Evolutionary conservation across 176 grass and related monocot species (phyloP).

Genomic region (Phyllostachys edulis): DNA sequence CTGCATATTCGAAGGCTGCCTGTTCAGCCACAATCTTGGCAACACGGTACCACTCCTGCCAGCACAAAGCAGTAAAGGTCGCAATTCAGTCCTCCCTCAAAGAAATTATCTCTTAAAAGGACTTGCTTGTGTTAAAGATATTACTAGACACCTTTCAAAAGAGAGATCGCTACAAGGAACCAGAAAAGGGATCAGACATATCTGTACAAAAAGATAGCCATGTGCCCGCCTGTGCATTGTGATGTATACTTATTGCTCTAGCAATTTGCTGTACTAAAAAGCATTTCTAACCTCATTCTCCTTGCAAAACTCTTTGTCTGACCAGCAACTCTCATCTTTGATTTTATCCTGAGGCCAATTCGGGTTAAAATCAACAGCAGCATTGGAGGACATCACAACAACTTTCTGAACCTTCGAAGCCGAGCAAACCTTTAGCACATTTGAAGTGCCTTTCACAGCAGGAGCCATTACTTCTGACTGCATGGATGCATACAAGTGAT

Average conservation of each 20-base stretch:
- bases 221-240: not conserved
- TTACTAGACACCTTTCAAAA: not conserved
- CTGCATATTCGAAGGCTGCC: slow-evolving; percentile 30
- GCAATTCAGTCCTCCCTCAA: not conserved
- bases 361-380: slow-evolving; percentile 45
- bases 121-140: not conserved
- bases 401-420: slow-evolving; percentile 43
- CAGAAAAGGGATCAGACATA: not conserved
- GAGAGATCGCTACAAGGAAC: not conserved
- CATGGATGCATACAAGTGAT: not conserved
- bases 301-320: slow-evolving; percentile 41
- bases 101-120: not conserved
- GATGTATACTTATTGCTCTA: not conserved
- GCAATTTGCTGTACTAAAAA: not conserved
- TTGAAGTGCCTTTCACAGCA: slow-evolving; percentile 43
- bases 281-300: slow-evolving; percentile 25
- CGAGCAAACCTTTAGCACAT: slow-evolving; percentile 39
- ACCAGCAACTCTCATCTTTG: slow-evolving; percentile 52
- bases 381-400: slow-evolving; percentile 39
- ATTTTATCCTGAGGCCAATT: slow-evolving; percentile 32
- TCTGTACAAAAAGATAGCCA: not conserved
- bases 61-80: not conserved
- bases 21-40: slow-evolving; percentile 53
- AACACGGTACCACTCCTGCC: slow-evolving; percentile 45
- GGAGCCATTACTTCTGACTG: slow-evolving; percentile 44